These are phyloP conservation scores for Talaromyces borbonicus DNA, from an alignment of 495 filamentous ascomycete genomes.

Conservation along the genomic window DNA sequence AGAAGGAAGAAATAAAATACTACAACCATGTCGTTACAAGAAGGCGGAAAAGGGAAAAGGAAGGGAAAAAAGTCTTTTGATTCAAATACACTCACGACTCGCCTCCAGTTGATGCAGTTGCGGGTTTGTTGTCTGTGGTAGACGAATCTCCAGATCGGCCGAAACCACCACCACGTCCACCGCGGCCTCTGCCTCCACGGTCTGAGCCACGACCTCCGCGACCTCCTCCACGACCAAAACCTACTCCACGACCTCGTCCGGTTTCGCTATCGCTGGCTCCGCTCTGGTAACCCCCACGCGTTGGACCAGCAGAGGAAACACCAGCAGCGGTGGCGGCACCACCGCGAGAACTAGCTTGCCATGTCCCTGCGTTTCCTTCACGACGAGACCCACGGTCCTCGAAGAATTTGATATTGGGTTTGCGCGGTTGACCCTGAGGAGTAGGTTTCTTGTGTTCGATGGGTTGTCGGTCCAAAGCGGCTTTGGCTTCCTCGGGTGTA, in stretches of 20 bases:
- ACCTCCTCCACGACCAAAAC: conserved; percentile 38
- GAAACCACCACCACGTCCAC: conserved; percentile 28
- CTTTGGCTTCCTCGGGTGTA: conserved; percentile 64
- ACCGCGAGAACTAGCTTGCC: conserved; percentile 58
- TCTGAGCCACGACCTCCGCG: conserved; percentile 35
- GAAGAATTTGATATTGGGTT: conserved; percentile 74
- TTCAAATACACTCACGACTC: conserved; percentile 3
- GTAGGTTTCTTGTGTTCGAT: conserved; percentile 60
- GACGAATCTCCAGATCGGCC: conserved; percentile 37
- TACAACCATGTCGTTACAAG: conserved; percentile 8
- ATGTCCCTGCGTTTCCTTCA: conserved; percentile 56
- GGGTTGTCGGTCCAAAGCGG: conserved; percentile 60
- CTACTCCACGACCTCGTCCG: conserved; percentile 37
- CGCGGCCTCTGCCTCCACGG: conserved; percentile 24
- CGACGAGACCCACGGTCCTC: conserved; percentile 47
- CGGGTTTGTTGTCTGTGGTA: conserved; percentile 38
- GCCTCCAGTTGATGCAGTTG: conserved; percentile 16
- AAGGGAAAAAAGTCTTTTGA: too few relatives aligned
- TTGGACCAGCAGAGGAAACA: too few relatives aligned
- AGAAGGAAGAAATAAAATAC: conserved; percentile 9
- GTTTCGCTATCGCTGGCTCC: conserved; percentile 77
- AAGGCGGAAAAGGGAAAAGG: conserved; percentile 7
- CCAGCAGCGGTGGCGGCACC: too few relatives aligned
- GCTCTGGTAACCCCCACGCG: conserved; percentile 63
- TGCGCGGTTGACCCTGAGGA: conserved; percentile 51